Conservation (phyloP, 768 basidiomycete species). For the Russula sp. region DNA sequence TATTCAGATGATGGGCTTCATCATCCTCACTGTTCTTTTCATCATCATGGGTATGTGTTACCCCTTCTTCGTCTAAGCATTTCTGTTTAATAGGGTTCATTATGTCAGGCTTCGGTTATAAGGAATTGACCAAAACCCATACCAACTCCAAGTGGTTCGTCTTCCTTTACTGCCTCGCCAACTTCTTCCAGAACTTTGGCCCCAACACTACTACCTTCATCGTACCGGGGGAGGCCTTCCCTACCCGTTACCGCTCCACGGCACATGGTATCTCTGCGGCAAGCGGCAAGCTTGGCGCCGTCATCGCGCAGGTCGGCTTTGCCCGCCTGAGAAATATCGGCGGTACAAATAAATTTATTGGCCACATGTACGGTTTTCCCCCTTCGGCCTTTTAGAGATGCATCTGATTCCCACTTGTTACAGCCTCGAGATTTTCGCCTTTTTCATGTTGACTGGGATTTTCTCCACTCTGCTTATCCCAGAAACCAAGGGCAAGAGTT, state of each 20-base stretch:
- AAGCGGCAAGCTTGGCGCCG: conserved; percentile 76
- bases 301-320: conserved; percentile 77
- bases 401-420: conserved; percentile 1
- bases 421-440: conserved; percentile 73
- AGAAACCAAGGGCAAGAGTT: conserved; percentile 62
- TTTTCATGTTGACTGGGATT: conserved; percentile 84
- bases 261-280: conserved; percentile 83
- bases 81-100: neutral
- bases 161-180: conserved; percentile 79
- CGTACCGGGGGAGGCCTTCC: conserved; percentile 79
- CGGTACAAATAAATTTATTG: conserved; percentile 52
- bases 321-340: conserved; percentile 61
- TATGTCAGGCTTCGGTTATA: conserved; percentile 56
- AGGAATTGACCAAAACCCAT: conserved; percentile 44
- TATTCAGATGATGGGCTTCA: conserved; percentile 77
- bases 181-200: conserved; percentile 89
- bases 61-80: too few species aligned
- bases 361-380: conserved; percentile 54
- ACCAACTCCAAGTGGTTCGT: conserved; percentile 55
- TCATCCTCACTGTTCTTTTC: conserved; percentile 58
- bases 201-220: conserved; percentile 78
- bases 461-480: conserved; percentile 75
- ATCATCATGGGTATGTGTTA: conserved; percentile 54
- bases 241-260: conserved; percentile 83
- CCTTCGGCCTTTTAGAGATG: neutral